Percentiles rank a stretch among this genome's conserved stretches.
Evolutionary conservation across 768 basidiomycete species (phyloP).

Genomic region (Fomitopsis serialis): DNA sequence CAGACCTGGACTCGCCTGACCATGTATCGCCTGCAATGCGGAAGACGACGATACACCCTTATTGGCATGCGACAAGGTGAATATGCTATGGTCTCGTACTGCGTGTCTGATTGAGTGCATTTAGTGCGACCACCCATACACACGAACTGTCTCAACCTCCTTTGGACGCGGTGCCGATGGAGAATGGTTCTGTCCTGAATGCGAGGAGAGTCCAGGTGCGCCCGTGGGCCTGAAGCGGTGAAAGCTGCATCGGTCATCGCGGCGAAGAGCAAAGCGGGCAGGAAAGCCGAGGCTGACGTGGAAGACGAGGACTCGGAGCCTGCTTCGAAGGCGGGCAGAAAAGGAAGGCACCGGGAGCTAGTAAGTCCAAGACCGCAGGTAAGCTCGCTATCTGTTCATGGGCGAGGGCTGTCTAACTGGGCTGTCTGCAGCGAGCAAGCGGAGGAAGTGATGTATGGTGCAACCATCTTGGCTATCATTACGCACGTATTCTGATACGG

Average conservation of each 20-base stretch:
- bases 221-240: slow-evolving; percentile 27
- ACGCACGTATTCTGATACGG: too few species aligned
- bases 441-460: slow-evolving; percentile 33
- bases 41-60: slow-evolving; percentile 69
- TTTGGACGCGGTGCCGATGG: slow-evolving; percentile 75
- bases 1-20: slow-evolving; percentile 61
- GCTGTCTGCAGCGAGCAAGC: slow-evolving; percentile 29
- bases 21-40: slow-evolving; percentile 67
- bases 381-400: slow-evolving; percentile 8
- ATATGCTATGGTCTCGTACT: not conserved
- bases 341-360: slow-evolving; percentile 37
- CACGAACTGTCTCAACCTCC: slow-evolving; percentile 73
- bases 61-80: slow-evolving; percentile 89
- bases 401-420: too few species aligned
- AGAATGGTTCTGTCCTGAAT: slow-evolving; percentile 89
- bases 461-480: too few species aligned
- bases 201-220: slow-evolving; percentile 53
- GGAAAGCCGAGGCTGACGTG: slow-evolving; percentile 15
- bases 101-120: not conserved
- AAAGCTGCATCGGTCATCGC: slow-evolving; percentile 8
- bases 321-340: slow-evolving; percentile 26
- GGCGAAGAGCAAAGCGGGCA: slow-evolving; percentile 7
- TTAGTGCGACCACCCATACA: slow-evolving; percentile 89
- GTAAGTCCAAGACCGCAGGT: slow-evolving; percentile 34
- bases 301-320: slow-evolving; percentile 18